Base-by-base conservation (phyloP, 2,329 filamentous ascomycete species). In the Diplodia seriata region DNA sequence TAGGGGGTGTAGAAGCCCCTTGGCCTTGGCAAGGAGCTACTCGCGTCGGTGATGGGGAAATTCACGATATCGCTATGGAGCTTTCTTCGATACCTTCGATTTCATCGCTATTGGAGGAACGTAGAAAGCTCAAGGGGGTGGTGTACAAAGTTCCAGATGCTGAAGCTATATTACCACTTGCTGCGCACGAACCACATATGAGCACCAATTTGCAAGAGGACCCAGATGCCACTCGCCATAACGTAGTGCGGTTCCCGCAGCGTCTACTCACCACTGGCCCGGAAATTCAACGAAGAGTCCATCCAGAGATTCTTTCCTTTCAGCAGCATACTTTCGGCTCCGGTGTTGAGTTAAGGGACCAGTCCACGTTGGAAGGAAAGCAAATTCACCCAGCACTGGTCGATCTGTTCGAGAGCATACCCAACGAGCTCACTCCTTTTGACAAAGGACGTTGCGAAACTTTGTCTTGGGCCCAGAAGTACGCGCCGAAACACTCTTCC, bases 391-490 rank as follows among this genome's bases (percentile, higher is more conserved):
- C 89, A 12, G 86, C 87, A 20, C 77, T 95, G 56, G 73, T 77
- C 14, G 82, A 83, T 2, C 81, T 93, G 1, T 91, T 89, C 72
- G 76, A 82, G 2, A 83, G 84, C 0, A 83, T 97, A 38, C 79
- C 83, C 54, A 84, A 82, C 1, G 84, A 84, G 0, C 82, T 94
- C 14, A 94, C 91, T 4, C 89, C 94, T 0, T 97, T 94, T 74
- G 95, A 99, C 76, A 86, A 82, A 70, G 91, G 89, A 9, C 85
- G 85, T 61, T 97, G 91, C 72, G 94, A 98, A 74, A 83, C 82
- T 1, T 80, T 85, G 33, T 80, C 87, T 9, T 99, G 95, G 95
- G 78, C 84, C 1, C 90, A 94, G 50, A 97, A 98, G 74, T 97
- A 98, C 79, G 87, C 91, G 0, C 95, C 95, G 0, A 80, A 78